Percentiles rank a stretch among this genome's conserved stretches.
These are phyloP conservation scores for Xylaria sp. DNA, from an alignment of 2,329 filamentous ascomycete genomes.

Conservation along the genomic window DNA sequence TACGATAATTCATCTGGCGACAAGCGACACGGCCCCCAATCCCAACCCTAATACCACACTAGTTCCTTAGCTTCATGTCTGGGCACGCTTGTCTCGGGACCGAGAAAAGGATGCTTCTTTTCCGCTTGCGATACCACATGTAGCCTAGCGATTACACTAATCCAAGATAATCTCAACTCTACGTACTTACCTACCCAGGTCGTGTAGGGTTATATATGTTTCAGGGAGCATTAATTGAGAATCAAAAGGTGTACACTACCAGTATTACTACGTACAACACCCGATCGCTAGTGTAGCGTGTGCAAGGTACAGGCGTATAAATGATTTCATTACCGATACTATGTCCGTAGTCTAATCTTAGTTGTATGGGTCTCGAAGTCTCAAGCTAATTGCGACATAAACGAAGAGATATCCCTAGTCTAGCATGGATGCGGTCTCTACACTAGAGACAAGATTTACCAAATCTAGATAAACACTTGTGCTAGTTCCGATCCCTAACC, in stretches of 20 bases:
- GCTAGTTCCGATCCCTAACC: constrained; percentile 36
- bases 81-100: constrained; percentile 25
- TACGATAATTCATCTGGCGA: constrained; percentile 8
- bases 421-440: neutral
- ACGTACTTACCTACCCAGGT: neutral
- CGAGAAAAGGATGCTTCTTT: constrained; percentile 16
- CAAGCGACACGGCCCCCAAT: constrained; percentile 9
- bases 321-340: constrained; percentile 1
- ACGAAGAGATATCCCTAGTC: neutral
- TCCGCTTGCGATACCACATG: constrained; percentile 11
- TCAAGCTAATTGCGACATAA: constrained; percentile 3
- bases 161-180: neutral
- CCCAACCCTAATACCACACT: neutral
- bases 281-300: neutral
- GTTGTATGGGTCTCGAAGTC: neutral
- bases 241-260: neutral
- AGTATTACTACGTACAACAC: neutral
- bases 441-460: constrained; percentile 16
- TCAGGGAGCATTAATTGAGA: neutral
- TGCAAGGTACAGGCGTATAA: neutral
- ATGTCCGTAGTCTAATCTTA: constrained; percentile 2
- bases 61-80: constrained; percentile 11
- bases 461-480: constrained; percentile 19
- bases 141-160: constrained; percentile 10
- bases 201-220: constrained; percentile 3